Evolutionary conservation across 1,284 basidiomycete species (phyloP).

Genomic region (Volvariella surrecta): DNA sequence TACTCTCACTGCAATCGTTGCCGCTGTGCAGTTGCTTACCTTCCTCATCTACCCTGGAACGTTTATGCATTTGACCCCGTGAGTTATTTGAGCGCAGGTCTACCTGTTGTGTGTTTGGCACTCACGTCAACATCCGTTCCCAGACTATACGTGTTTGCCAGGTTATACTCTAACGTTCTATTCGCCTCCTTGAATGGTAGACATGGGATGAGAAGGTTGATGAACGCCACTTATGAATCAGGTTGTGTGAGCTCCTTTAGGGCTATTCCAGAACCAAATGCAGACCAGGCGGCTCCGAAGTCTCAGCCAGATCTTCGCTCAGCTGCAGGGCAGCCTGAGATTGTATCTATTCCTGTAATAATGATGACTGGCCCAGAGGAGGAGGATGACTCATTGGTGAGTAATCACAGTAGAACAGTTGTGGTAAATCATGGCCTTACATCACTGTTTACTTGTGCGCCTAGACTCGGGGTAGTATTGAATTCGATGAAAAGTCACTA

Average conservation of each 20-base stretch:
- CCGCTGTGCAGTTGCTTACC: conserved; percentile 3
- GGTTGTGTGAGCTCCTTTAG: not conserved
- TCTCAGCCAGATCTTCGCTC: no score
- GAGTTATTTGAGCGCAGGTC: conserved; percentile 1
- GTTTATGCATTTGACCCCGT: conserved; percentile 6
- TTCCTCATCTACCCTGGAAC: conserved; percentile 5
- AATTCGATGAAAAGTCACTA: no score
- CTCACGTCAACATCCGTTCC: not conserved
- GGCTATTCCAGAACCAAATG: no score
- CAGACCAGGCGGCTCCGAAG: no score
- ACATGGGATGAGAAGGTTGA: not conserved
- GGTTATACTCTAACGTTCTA: conserved; percentile 1
- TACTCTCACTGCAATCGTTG: conserved; percentile 4
- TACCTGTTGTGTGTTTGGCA: not conserved
- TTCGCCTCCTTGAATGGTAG: not conserved
- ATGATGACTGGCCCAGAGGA: no score
- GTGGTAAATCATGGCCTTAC: no score
- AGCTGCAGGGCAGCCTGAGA: no score
- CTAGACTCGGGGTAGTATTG: no score
- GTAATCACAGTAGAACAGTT: no score
- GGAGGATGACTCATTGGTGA: no score
- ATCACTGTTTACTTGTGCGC: no score
- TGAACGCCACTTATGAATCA: not conserved
- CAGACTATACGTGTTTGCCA: not conserved
- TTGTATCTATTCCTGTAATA: no score